Base-by-base conservation (phyloP, 345 rosid genomes). In the Ricinus communis region DNA sequence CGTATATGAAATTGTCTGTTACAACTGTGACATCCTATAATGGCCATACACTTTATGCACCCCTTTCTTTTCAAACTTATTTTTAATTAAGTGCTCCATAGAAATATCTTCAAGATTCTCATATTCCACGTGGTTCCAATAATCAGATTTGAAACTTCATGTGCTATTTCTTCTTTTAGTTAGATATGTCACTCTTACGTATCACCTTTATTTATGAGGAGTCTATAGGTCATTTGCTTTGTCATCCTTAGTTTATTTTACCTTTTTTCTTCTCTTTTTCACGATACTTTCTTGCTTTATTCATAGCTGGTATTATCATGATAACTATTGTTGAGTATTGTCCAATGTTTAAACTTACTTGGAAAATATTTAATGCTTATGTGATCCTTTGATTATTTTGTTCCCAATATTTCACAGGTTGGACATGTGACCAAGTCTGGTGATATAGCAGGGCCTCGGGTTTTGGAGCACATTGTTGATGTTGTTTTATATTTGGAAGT, bases 401-500 rank as follows among this genome's bases (percentile, higher is more conserved):
- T 45, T 59, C 14, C 27, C 21, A 56, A 22, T 58, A 56, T 84
- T 33, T 69, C 78, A 53, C 84, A 94, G 95, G 87, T 82, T 76
- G 97, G 98, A 43, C 98, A 94, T 82, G 97, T 91, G 65, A 94
- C 86, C 52, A 94, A 94, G 80, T 66, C 91, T 1, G 98, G 98
- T 31, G 98, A 91, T 61, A 90, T 94, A 65, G 98, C 98, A 38
- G 98, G 98, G 81, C 98, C 98, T 71, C 97, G 93, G 45, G 88
- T 90, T 74, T 86, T 94, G 88, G 98, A 94, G 89, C 98, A 94
- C 82, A 91, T 94, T 64, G 98, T 94, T 68, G 98, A 94, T 82
- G 95, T 88, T 50, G 98, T 94, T 79, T 79, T 94, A 74, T 91
- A 94, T 74, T 73, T 94, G 87, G 97, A 94, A 87, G 98, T 94